Evolutionary conservation across 176 grass and related monocot species (phyloP).

Genomic region (Miscanthus lutarioriparius): DNA sequence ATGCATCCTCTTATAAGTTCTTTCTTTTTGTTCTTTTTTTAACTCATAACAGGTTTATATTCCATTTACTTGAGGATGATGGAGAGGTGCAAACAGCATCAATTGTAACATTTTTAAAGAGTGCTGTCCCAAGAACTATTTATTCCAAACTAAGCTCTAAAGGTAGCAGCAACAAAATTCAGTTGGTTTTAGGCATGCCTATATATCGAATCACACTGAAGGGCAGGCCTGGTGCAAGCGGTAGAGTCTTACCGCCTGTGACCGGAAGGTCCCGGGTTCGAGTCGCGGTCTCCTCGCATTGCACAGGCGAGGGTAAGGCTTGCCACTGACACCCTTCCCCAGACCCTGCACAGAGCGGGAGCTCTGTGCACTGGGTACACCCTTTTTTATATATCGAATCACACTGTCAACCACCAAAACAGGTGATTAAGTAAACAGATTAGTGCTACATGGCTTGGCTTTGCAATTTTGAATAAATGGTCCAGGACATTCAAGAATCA

Average conservation of each 20-base stretch:
- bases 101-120: not conserved
- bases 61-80: conserved; percentile 6
- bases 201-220: not conserved
- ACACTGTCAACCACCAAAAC: not conserved
- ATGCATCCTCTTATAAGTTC: not conserved
- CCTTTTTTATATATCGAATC: not conserved
- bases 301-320: too few relatives aligned
- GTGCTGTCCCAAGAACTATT: not conserved
- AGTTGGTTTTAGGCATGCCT: not conserved
- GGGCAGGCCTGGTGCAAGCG: too few relatives aligned
- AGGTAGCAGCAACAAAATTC: not conserved
- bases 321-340: too few relatives aligned
- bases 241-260: too few relatives aligned
- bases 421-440: not conserved
- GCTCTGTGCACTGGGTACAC: too few relatives aligned
- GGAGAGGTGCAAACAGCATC: not conserved
- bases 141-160: not conserved
- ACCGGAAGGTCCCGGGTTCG: too few relatives aligned
- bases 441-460: not conserved
- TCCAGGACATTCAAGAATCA: not conserved
- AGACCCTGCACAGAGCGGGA: too few relatives aligned
- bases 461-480: not conserved
- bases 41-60: not conserved
- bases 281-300: too few relatives aligned
- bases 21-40: not conserved